Evolutionary conservation across 495 filamentous ascomycete species (phyloP).

Genomic region (Podospora pseudocomata): DNA sequence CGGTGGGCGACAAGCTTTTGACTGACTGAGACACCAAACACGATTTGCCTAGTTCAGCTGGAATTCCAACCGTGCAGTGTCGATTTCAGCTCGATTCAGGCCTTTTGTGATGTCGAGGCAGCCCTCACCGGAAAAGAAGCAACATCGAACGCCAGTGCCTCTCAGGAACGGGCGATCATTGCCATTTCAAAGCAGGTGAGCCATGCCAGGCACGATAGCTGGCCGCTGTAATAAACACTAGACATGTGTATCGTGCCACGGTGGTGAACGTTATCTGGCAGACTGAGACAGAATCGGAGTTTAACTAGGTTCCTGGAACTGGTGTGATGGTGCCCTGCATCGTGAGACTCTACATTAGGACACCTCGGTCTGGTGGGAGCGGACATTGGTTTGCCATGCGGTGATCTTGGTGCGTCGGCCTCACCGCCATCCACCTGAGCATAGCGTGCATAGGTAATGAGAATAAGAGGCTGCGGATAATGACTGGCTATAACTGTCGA

Average conservation of each 20-base stretch:
- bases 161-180: neutral
- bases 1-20: conserved; percentile 9
- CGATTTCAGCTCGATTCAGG: neutral
- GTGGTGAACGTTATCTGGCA: conserved; percentile 6
- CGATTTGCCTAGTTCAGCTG: neutral
- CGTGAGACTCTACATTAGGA: neutral
- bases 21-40: conserved; percentile 5
- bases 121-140: neutral
- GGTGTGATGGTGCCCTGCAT: neutral
- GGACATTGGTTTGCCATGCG: neutral
- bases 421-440: neutral
- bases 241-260: conserved; percentile 2
- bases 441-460: too few relatives aligned
- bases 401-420: neutral
- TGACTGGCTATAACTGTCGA: neutral
- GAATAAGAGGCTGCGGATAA: neutral
- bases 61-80: neutral
- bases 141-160: neutral
- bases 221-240: neutral
- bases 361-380: neutral
- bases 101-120: neutral
- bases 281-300: conserved; percentile 9
- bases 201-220: neutral
- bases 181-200: neutral
- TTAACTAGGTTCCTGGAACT: conserved; percentile 10